phyloP scores from a whole-genome alignment of 257 asterid genomes.

The Jacaranda mimosifolia region DNA sequence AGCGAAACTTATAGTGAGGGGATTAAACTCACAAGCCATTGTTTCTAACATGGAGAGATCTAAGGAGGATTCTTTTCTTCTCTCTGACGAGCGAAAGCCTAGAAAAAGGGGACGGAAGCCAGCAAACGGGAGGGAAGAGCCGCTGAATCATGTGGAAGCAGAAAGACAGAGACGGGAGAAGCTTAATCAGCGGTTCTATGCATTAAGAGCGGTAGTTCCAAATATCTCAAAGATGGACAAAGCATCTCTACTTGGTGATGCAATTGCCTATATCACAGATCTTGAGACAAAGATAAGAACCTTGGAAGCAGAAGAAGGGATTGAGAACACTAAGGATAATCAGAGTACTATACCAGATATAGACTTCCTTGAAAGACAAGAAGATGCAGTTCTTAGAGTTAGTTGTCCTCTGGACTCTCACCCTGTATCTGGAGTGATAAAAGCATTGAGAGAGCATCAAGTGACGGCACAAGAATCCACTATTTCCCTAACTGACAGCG shows the following conservation, averaged over 20 bases:
- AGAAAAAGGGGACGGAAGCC: constrained; percentile 92
- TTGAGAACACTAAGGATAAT: constrained; percentile 37
- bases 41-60: constrained; percentile 44
- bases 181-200: constrained; percentile 92
- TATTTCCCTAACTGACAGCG: constrained; percentile 59
- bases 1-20: too few species aligned
- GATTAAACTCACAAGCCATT: constrained; percentile 12
- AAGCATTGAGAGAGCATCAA: constrained; percentile 78
- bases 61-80: constrained; percentile 53
- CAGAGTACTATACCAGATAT: constrained; percentile 50
- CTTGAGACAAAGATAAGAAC: constrained; percentile 73
- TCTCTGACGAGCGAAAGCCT: constrained; percentile 77
- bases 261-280: constrained; percentile 82
- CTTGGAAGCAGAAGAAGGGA: constrained; percentile 75
- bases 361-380: constrained; percentile 72
- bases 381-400: constrained; percentile 70
- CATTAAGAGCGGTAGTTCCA: constrained; percentile 88
- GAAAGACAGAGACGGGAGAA: constrained; percentile 97
- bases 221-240: constrained; percentile 95
- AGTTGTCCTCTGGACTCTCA: constrained; percentile 77
- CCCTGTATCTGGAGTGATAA: constrained; percentile 75
- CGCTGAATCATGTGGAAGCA: constrained; percentile 88
- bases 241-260: constrained; percentile 89
- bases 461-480: constrained; percentile 61
- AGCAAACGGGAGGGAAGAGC: constrained; percentile 90